These are phyloP conservation scores for Kodamaea neixiangensis DNA, from an alignment of 805 yeast species.

Conservation along the genomic window DNA sequence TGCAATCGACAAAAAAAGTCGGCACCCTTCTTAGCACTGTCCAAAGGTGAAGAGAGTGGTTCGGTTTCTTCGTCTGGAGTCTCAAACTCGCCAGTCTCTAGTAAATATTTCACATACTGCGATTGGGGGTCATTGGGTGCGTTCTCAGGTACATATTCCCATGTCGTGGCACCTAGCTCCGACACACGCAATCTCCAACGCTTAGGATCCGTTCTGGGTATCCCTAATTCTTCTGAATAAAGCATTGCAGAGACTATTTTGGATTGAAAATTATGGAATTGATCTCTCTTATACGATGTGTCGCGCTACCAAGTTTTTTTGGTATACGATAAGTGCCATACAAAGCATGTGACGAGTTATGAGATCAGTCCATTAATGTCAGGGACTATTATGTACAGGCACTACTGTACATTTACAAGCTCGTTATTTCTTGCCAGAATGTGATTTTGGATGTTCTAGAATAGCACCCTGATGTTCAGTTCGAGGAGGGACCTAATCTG, in stretches of 20 bases:
- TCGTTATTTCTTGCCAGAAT: too few species aligned
- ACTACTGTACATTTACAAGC: too few species aligned
- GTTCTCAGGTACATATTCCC: conserved; percentile 63
- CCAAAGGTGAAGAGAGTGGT: conserved; percentile 44
- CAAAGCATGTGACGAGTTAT: not conserved
- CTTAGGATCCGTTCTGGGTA: conserved; percentile 65
- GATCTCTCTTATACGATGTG: not conserved
- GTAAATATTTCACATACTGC: conserved; percentile 55
- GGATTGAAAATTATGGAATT: not conserved
- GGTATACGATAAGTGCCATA: not conserved
- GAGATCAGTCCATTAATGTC: not conserved
- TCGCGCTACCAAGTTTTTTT: not conserved
- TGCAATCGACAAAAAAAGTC: conserved; percentile 70
- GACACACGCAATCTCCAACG: conserved; percentile 77
- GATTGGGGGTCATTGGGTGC: conserved; percentile 53
- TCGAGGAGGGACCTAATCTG: too few species aligned
- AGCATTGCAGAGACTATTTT: conserved; percentile 18
- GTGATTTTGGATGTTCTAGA: too few species aligned
- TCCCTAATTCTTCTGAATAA: conserved; percentile 71
- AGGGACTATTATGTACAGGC: not conserved
- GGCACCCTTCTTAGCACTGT: conserved; percentile 75
- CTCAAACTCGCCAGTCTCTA: conserved; percentile 41
- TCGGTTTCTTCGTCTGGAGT: conserved; percentile 40
- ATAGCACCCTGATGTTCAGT: too few species aligned
- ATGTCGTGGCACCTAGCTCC: conserved; percentile 72